These are phyloP conservation scores for Candida tropicalis DNA, from an alignment of 1,139 yeast species.

Conservation along the genomic window DNA sequence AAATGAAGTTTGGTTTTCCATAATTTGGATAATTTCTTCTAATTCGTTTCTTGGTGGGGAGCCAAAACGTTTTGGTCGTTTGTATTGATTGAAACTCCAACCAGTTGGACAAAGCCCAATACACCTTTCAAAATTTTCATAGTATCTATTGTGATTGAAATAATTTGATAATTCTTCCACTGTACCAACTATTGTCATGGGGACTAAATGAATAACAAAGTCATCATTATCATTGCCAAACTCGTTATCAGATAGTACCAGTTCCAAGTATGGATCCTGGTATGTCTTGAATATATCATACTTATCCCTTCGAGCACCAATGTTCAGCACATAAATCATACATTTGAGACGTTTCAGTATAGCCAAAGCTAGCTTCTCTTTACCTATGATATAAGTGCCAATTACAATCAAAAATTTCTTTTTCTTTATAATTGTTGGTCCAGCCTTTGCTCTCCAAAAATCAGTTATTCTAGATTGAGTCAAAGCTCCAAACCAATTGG, in stretches of 20 bases:
- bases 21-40: constrained; percentile 19
- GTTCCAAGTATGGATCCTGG: constrained; percentile 34
- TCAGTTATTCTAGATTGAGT: constrained; percentile 49
- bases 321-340: constrained; percentile 54
- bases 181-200: constrained; percentile 53
- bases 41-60: constrained; percentile 2
- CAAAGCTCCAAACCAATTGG: constrained; percentile 41
- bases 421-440: constrained; percentile 20
- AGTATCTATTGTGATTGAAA: constrained; percentile 50
- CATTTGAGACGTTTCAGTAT: constrained; percentile 59
- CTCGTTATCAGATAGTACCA: constrained; percentile 34
- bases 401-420: constrained; percentile 62
- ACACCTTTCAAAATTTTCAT: constrained; percentile 52
- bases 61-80: constrained; percentile 3
- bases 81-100: constrained; percentile 60
- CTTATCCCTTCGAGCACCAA: constrained; percentile 51
- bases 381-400: constrained; percentile 94
- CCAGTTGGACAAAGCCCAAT: constrained; percentile 83
- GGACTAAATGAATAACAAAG: constrained; percentile 71
- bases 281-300: constrained; percentile 41
- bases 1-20: constrained; percentile 27
- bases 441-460: constrained; percentile 25
- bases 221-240: constrained; percentile 40
- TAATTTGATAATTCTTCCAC: constrained; percentile 47
- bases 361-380: constrained; percentile 77